These are phyloP conservation scores for Fusarium sterilihyphosum DNA, from an alignment of 2,329 filamentous ascomycete species.

Conservation along the genomic window DNA sequence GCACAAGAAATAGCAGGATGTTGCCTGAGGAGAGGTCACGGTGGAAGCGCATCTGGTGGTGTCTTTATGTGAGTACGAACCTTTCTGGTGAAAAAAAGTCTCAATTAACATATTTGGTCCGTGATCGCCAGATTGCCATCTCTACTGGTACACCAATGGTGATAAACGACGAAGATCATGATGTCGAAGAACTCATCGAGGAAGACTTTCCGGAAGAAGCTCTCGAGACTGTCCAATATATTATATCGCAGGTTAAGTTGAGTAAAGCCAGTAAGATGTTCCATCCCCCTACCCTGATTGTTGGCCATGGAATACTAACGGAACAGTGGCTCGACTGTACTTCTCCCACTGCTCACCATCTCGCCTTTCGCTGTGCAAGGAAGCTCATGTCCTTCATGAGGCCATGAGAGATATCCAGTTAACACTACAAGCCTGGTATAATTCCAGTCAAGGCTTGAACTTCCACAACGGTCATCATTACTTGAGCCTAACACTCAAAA, in stretches of 20 bases:
- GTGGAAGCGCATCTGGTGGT: constrained; percentile 8
- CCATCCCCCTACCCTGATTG: too few species aligned
- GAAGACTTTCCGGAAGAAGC: neutral
- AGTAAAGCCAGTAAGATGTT: neutral
- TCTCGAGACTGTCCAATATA: neutral
- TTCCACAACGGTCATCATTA: neutral
- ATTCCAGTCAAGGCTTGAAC: neutral
- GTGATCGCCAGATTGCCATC: neutral
- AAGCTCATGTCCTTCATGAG: fast-evolving
- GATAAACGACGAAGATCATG: neutral
- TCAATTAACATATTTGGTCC: neutral
- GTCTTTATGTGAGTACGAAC: neutral
- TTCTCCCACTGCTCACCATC: neutral
- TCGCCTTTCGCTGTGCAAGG: fast-evolving
- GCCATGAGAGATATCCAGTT: neutral
- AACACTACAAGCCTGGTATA: neutral
- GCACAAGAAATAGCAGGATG: neutral
- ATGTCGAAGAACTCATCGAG: neutral
- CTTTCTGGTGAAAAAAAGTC: fast-evolving
- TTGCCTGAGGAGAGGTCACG: fast-evolving
- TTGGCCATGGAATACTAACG: neutral
- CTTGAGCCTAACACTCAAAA: neutral
- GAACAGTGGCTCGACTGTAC: neutral
- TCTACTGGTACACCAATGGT: neutral
- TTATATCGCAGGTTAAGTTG: neutral